A percentile compares a stretch with the other conserved stretches of the same genome.
Conservation (phyloP, 306 rosid genomes). For the Pyrus communis region DNA sequence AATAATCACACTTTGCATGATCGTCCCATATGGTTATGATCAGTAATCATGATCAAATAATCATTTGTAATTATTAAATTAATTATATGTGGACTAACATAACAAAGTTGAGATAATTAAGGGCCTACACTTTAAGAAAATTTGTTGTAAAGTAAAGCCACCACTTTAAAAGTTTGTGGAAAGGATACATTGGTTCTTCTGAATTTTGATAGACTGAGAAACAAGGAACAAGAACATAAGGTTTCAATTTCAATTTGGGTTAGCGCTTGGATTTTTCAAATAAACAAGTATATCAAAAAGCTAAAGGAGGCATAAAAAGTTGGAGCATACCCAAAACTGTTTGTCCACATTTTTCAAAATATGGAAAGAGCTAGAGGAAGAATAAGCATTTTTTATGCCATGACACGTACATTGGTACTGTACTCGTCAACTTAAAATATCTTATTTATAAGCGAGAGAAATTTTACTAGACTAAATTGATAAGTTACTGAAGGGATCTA, state of each 20-base stretch:
- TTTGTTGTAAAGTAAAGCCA: constrained; percentile 23
- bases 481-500: no score
- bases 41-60: constrained; percentile 1
- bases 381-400: no score
- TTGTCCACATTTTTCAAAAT: not conserved
- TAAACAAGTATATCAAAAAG: constrained; percentile 3
- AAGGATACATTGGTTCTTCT: constrained; percentile 10
- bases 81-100: not conserved
- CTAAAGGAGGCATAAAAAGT: not conserved
- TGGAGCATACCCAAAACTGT: not conserved
- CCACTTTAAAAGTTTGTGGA: constrained; percentile 9
- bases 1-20: not conserved
- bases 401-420: no score
- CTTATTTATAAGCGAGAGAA: no score
- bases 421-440: no score
- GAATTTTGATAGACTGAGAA: not conserved
- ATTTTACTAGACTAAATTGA: no score
- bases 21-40: constrained; percentile 6
- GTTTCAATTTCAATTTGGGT: not conserved
- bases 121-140: constrained; percentile 20
- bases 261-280: not conserved
- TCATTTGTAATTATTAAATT: not conserved
- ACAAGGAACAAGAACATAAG: not conserved
- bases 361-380: not conserved
- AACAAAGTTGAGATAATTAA: constrained; percentile 1